Evolutionary conservation across 108 stramenopile genomes (phyloP).

Genomic region (Cyclotella atomus): DNA sequence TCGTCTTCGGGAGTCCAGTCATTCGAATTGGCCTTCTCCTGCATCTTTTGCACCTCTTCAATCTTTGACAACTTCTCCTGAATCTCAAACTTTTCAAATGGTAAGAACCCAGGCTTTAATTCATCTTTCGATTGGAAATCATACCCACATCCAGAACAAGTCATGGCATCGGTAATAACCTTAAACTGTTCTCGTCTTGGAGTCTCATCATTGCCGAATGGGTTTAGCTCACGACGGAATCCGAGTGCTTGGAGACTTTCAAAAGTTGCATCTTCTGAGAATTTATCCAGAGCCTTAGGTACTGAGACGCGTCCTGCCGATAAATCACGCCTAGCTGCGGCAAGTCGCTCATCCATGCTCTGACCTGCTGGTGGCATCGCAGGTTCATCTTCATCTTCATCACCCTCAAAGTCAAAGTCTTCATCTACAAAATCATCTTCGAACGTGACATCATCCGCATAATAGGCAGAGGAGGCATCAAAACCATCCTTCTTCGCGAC

Average conservation of each 20-base stretch:
- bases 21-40: conserved; percentile 76
- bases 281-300: conserved; percentile 57
- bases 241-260: conserved; percentile 66
- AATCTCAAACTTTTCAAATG: conserved; percentile 73
- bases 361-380: conserved; percentile 44
- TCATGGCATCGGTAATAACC: conserved; percentile 79
- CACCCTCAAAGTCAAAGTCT: conserved; percentile 38
- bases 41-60: conserved; percentile 75
- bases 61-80: conserved; percentile 75
- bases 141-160: conserved; percentile 85
- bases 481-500: conserved; percentile 89
- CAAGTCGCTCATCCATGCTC: conserved; percentile 57
- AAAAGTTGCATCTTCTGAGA: conserved; percentile 57
- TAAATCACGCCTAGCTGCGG: conserved; percentile 53
- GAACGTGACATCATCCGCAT: conserved; percentile 72
- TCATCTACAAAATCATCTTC: conserved; percentile 78
- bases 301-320: conserved; percentile 58
- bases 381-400: conserved; percentile 39
- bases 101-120: conserved; percentile 76
- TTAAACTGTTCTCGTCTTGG: conserved; percentile 66
- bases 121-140: conserved; percentile 80
- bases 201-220: conserved; percentile 83
- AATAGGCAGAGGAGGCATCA: conserved; percentile 57
- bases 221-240: conserved; percentile 75
- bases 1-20: conserved; percentile 90